A percentile compares a stretch with the other conserved stretches of the same genome.
Evolutionary conservation across 73 alveolate genomes (phyloP).

Genomic region (Symbiodinium natans): DNA sequence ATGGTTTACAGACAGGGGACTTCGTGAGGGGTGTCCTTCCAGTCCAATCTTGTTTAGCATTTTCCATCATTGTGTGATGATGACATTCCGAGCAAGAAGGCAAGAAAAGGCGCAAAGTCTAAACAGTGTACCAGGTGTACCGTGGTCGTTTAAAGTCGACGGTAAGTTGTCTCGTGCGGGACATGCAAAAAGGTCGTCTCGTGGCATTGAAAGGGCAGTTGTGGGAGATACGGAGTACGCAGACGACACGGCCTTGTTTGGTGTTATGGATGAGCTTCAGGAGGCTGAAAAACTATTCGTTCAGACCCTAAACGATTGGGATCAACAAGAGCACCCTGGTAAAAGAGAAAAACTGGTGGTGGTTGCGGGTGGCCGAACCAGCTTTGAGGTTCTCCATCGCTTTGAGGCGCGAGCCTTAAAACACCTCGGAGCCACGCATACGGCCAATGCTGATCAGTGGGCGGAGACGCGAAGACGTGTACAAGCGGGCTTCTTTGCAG

Average conservation of each 20-base stretch:
- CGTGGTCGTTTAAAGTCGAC: slow-evolving; percentile 3
- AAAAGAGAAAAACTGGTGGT: slow-evolving; percentile 10
- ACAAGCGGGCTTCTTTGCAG: slow-evolving; percentile 33
- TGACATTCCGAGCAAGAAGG: neutral
- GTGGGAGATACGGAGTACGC: slow-evolving; percentile 41
- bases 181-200: neutral
- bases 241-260: neutral
- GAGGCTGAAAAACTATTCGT: neutral
- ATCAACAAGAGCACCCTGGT: neutral
- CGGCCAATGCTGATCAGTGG: slow-evolving; percentile 7
- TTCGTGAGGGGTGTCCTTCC: slow-evolving; percentile 43
- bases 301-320: neutral
- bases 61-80: neutral
- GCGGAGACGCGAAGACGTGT: neutral
- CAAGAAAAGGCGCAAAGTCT: neutral
- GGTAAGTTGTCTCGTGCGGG: neutral
- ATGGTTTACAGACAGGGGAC: slow-evolving; percentile 32
- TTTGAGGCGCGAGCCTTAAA: neutral
- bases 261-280: neutral
- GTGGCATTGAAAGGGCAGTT: neutral
- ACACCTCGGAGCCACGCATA: neutral
- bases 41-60: slow-evolving; percentile 4
- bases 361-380: neutral
- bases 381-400: neutral
- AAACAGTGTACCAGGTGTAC: neutral